Percentiles rank a stretch among this genome's conserved stretches.
Conservation (phyloP, 2,329 filamentous ascomycete genomes). For the Monosporascus sp. region DNA sequence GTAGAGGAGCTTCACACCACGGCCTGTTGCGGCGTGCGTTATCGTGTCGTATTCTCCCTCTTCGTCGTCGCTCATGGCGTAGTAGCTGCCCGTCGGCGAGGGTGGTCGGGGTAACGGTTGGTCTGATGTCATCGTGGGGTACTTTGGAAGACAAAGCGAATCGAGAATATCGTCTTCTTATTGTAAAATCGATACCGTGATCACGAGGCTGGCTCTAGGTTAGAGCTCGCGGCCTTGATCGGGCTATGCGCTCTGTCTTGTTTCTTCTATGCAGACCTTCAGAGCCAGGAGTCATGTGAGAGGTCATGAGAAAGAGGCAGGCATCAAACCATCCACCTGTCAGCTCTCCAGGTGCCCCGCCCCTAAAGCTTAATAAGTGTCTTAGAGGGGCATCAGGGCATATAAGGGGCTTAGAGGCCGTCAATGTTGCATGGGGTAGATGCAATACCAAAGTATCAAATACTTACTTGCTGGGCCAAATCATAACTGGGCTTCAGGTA, state of each 20-base stretch:
- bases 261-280: neutral
- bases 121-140: constrained; percentile 29
- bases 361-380: neutral
- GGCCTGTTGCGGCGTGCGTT: constrained; percentile 67
- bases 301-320: neutral
- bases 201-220: neutral
- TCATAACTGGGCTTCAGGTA: neutral
- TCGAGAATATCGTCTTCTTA: too few relatives aligned
- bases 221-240: neutral
- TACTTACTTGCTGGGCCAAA: neutral
- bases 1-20: constrained; percentile 87
- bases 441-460: neutral
- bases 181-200: too few relatives aligned
- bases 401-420: neutral
- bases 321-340: neutral
- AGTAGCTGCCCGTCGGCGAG: constrained; percentile 84
- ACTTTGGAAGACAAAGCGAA: neutral
- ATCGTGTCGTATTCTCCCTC: constrained; percentile 95
- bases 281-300: neutral
- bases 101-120: constrained; percentile 33
- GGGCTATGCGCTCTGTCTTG: neutral
- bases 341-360: neutral
- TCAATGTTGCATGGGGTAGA: neutral
- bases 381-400: neutral
- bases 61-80: constrained; percentile 93